phyloP scores from a whole-genome alignment of 2,329 filamentous ascomycete species.

The Neofusicoccum laricinum region DNA sequence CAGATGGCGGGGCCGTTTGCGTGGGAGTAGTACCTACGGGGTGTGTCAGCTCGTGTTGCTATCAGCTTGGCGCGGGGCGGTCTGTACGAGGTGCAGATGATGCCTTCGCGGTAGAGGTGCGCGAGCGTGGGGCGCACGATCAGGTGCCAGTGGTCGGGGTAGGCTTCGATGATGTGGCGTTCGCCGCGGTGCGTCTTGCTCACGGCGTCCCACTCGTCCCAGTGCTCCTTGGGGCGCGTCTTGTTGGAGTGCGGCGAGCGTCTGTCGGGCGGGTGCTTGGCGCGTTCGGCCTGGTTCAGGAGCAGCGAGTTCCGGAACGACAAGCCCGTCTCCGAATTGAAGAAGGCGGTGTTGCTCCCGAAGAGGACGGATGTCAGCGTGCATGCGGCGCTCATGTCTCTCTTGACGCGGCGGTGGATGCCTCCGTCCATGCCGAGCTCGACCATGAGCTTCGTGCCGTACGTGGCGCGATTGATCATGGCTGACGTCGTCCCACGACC shows the following conservation, averaged over 20 bases:
- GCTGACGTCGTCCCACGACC: not conserved
- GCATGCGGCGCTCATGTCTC: conserved; percentile 25
- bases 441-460: conserved; percentile 20
- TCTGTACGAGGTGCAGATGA: conserved; percentile 36
- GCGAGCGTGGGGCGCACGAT: conserved; percentile 42
- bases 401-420: conserved; percentile 36
- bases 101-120: conserved; percentile 46
- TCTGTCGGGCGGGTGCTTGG: conserved; percentile 36
- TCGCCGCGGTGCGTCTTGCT: not conserved
- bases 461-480: not conserved
- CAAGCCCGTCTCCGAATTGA: conserved; percentile 33
- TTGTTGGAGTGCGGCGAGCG: conserved; percentile 39
- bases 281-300: conserved; percentile 40
- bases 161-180: conserved; percentile 22
- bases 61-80: not conserved
- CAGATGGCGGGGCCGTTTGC: conserved; percentile 39
- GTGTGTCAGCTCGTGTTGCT: not conserved
- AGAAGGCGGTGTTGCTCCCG: conserved; percentile 30
- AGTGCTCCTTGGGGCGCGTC: conserved; percentile 38
- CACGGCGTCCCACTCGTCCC: conserved; percentile 33
- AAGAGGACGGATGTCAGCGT: conserved; percentile 42
- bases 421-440: conserved; percentile 24
- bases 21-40: conserved; percentile 2
- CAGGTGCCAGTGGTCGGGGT: conserved; percentile 42
- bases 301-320: conserved; percentile 38